Conservation (phyloP, 805 yeast genomes). For the Yamadazyma sp. region DNA sequence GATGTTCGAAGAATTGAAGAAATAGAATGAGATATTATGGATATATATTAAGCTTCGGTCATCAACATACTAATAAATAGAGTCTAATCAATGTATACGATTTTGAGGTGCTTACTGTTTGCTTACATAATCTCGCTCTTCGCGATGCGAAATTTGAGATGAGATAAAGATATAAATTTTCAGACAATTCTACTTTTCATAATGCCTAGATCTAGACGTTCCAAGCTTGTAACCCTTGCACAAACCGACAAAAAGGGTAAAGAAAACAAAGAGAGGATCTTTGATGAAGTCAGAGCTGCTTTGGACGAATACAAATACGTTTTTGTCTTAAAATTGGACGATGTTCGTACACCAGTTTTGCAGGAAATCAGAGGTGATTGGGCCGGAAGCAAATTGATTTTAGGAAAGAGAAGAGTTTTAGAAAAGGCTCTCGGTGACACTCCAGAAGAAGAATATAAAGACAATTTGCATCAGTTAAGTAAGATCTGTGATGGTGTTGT, state of each 20-base stretch:
- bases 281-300: conserved; percentile 83
- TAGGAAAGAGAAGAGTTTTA: conserved; percentile 92
- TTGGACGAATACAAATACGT: conserved; percentile 74
- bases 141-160: conserved; percentile 7
- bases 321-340: conserved; percentile 85
- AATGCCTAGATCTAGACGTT: conserved; percentile 97
- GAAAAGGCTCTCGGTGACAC: conserved; percentile 90
- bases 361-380: conserved; percentile 92
- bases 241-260: conserved; percentile 95
- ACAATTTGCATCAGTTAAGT: conserved; percentile 71
- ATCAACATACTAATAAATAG: background rate
- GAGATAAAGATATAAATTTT: conserved; percentile 8
- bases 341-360: conserved; percentile 92
- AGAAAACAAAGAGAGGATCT: conserved; percentile 86
- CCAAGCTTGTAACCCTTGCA: conserved; percentile 92
- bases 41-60: too few species aligned
- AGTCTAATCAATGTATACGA: background rate
- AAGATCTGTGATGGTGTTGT: conserved; percentile 71
- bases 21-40: too few species aligned
- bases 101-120: background rate
- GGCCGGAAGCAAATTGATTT: conserved; percentile 82
- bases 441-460: conserved; percentile 87
- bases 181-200: too few species aligned
- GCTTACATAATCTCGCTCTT: too few species aligned
- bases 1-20: too few species aligned